phyloP scores from a whole-genome alignment of 2,329 filamentous ascomycete genomes.

The Blastomyces percursus region DNA sequence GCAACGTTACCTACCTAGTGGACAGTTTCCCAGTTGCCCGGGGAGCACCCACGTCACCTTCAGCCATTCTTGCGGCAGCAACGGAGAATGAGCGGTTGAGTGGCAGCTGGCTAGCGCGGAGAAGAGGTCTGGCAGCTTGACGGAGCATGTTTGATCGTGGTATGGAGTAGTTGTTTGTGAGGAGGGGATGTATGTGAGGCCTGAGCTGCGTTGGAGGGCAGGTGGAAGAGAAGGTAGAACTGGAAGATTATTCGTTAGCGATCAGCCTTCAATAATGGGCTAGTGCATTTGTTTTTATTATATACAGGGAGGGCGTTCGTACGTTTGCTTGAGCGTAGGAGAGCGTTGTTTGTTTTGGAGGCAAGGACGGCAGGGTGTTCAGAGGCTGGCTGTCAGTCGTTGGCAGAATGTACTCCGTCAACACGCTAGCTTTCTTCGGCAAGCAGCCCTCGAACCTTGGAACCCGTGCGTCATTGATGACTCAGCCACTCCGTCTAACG shows the following conservation, averaged over 20 bases:
- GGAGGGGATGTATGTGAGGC: conserved; percentile 2
- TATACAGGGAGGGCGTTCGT: neutral
- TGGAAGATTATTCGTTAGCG: conserved; percentile 4
- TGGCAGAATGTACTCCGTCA: neutral
- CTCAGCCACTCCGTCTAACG: neutral
- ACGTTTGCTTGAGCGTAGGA: neutral
- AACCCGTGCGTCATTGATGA: neutral
- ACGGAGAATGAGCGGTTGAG: conserved; percentile 51
- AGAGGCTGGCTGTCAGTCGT: neutral
- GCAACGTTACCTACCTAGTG: conserved; percentile 22
- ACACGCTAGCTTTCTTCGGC: neutral
- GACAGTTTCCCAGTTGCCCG: conserved; percentile 25
- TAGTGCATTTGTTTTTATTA: neutral
- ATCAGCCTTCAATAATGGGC: neutral
- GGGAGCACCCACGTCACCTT: conserved; percentile 55
- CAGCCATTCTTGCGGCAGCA: conserved; percentile 52
- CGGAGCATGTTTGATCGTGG: conserved; percentile 49
- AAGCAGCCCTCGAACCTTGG: neutral
- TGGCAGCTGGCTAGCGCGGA: conserved; percentile 43
- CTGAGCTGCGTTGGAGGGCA: conserved; percentile 8
- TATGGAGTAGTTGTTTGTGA: neutral
- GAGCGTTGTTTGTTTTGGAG: neutral
- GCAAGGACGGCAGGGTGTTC: neutral
- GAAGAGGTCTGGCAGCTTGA: conserved; percentile 47
- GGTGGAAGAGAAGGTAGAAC: neutral